phyloP scores from a whole-genome alignment of 257 asterid genomes.

The Henckelia pumila region DNA sequence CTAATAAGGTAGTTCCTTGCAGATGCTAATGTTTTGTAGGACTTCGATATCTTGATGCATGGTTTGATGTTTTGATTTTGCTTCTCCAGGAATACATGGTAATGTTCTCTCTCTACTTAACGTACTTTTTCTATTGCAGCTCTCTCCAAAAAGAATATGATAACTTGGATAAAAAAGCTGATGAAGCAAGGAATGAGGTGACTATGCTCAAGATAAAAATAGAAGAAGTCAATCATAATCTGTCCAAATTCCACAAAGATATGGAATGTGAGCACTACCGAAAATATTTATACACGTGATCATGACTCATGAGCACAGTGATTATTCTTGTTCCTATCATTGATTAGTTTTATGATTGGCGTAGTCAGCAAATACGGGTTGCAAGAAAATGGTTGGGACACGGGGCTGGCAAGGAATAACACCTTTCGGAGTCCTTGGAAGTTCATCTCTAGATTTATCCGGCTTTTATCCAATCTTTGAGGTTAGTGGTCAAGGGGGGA shows the following conservation, averaged over 20 bases:
- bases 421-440: too few relatives aligned
- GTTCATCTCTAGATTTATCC: too few relatives aligned
- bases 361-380: too few relatives aligned
- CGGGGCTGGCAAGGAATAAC: too few relatives aligned
- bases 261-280: constrained; percentile 65
- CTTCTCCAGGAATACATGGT: constrained; percentile 4
- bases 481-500: too few relatives aligned
- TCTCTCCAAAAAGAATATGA: constrained; percentile 67
- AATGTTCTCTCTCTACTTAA: constrained; percentile 7
- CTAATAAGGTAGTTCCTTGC: constrained; percentile 15
- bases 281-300: background rate
- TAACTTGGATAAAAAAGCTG: constrained; percentile 69
- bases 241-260: constrained; percentile 72
- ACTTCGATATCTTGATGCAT: constrained; percentile 8
- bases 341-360: constrained; percentile 5
- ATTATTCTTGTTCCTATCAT: constrained; percentile 9
- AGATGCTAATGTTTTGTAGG: constrained; percentile 16
- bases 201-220: constrained; percentile 65
- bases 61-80: background rate
- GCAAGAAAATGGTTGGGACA: too few relatives aligned
- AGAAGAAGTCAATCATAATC: constrained; percentile 64
- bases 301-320: constrained; percentile 7
- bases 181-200: constrained; percentile 83
- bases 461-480: too few relatives aligned
- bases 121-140: constrained; percentile 45